Evolutionary conservation across 2,329 filamentous ascomycete species (phyloP).

Genomic region (Pestalotiopsis fici): DNA sequence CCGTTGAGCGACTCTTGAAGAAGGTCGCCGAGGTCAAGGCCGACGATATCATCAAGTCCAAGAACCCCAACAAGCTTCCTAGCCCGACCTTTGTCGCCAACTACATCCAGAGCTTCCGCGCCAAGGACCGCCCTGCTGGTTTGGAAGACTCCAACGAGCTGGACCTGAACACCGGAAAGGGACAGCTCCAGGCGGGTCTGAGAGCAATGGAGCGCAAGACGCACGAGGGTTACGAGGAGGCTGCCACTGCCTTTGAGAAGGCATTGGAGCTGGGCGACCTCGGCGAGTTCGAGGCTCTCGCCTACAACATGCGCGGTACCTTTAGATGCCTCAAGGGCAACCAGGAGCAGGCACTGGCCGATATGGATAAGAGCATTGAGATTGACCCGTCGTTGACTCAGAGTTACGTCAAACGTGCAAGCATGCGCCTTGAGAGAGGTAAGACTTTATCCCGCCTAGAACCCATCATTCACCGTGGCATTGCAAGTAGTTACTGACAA

Average conservation of each 20-base stretch:
- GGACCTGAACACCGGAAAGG: constrained; percentile 76
- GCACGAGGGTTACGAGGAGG: constrained; percentile 87
- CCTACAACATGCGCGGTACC: constrained; percentile 95
- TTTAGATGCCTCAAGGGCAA: constrained; percentile 93
- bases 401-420: constrained; percentile 98
- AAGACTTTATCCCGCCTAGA: constrained; percentile 29
- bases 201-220: constrained; percentile 83
- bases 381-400: constrained; percentile 86
- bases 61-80: constrained; percentile 84
- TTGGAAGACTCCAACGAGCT: constrained; percentile 82
- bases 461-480: neutral
- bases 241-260: constrained; percentile 81
- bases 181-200: constrained; percentile 82
- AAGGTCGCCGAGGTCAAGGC: constrained; percentile 96
- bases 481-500: constrained; percentile 7
- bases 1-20: constrained; percentile 91
- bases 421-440: constrained; percentile 95
- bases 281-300: constrained; percentile 82
- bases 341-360: constrained; percentile 77
- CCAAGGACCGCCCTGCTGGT: constrained; percentile 75
- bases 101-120: constrained; percentile 97
- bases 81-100: constrained; percentile 97
- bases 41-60: constrained; percentile 79
- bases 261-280: constrained; percentile 81
- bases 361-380: constrained; percentile 92